Evolutionary conservation across 495 filamentous ascomycete genomes (phyloP).

Genomic region (Trichocladium antarcticum): DNA sequence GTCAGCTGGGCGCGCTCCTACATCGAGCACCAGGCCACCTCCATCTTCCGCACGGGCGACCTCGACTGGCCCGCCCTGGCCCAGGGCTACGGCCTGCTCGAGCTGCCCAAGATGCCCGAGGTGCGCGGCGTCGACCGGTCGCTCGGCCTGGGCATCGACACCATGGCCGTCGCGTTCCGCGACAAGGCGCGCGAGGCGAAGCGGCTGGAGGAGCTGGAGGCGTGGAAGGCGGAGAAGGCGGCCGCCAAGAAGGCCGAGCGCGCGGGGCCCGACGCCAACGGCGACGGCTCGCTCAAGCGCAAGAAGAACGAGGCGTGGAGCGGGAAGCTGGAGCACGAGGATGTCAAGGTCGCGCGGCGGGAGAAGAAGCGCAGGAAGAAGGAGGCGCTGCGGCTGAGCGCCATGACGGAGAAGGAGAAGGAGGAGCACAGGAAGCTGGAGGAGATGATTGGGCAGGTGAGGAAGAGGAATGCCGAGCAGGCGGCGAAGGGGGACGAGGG

Average conservation of each 20-base stretch:
- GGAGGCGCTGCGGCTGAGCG: conserved; percentile 54
- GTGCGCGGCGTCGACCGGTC: conserved; percentile 58
- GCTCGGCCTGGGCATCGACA: conserved; percentile 79
- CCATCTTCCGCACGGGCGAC: conserved; percentile 78
- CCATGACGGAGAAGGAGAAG: conserved; percentile 65
- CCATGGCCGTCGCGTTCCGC: conserved; percentile 52
- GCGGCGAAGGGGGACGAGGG: conserved; percentile 9
- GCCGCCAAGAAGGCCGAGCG: conserved; percentile 35
- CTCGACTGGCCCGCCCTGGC: conserved; percentile 77
- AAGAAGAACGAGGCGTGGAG: conserved; percentile 69
- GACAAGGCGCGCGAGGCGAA: conserved; percentile 68
- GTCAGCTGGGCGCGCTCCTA: conserved; percentile 88
- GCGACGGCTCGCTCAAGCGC: conserved; percentile 32
- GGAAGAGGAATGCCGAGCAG: conserved; percentile 40
- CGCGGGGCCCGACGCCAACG: conserved; percentile 12
- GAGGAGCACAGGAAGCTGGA: conserved; percentile 59
- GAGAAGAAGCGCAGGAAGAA: conserved; percentile 65
- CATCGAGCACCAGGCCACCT: conserved; percentile 77
- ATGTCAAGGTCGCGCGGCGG: conserved; percentile 51
- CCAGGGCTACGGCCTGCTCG: conserved; percentile 66
- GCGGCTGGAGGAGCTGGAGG: conserved; percentile 41
- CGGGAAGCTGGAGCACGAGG: conserved; percentile 60
- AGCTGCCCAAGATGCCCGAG: conserved; percentile 91
- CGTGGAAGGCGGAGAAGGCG: conserved; percentile 25
- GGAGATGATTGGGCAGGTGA: conserved; percentile 58